phyloP scores from a whole-genome alignment of 495 filamentous ascomycete species.

The Aspergillus taichungensis region DNA sequence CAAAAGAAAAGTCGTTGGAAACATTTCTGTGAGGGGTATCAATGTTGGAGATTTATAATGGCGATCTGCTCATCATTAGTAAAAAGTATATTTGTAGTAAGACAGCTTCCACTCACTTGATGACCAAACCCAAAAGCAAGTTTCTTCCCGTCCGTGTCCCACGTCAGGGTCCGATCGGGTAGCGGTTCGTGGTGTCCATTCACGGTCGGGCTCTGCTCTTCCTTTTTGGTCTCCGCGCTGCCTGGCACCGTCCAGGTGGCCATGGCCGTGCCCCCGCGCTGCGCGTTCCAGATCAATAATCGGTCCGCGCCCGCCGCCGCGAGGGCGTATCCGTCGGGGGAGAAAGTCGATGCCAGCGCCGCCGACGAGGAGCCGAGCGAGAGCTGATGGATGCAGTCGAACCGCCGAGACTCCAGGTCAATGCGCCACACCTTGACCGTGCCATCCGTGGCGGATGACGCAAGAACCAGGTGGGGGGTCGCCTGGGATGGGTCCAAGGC shows the following conservation, averaged over 20 bases:
- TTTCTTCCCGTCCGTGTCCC: constrained; percentile 68
- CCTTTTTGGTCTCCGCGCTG: constrained; percentile 21
- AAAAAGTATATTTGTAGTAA: not conserved
- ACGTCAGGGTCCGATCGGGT: constrained; percentile 50
- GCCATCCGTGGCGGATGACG: constrained; percentile 47
- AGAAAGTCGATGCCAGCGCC: constrained; percentile 56
- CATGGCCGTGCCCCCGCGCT: constrained; percentile 54
- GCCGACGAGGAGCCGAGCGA: constrained; percentile 38
- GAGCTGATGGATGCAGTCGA: constrained; percentile 46
- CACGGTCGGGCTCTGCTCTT: constrained; percentile 16
- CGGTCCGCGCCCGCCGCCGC: constrained; percentile 57
- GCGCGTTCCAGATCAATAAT: constrained; percentile 65
- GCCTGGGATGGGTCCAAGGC: constrained; percentile 12
- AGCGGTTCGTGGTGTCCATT: constrained; percentile 33
- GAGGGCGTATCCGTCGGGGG: constrained; percentile 62
- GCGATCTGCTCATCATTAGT: constrained; percentile 25
- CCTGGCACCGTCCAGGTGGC: constrained; percentile 49
- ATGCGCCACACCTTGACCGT: constrained; percentile 63
- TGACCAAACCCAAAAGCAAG: constrained; percentile 65
- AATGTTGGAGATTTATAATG: constrained; percentile 37
- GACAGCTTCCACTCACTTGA: constrained; percentile 43
- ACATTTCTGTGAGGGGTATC: constrained; percentile 7
- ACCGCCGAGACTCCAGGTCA: constrained; percentile 48
- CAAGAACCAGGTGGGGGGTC: constrained; percentile 28
- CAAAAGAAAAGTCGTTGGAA: not conserved